Conservation (phyloP, 805 yeast genomes). For the Clavispora carvajalis region DNA sequence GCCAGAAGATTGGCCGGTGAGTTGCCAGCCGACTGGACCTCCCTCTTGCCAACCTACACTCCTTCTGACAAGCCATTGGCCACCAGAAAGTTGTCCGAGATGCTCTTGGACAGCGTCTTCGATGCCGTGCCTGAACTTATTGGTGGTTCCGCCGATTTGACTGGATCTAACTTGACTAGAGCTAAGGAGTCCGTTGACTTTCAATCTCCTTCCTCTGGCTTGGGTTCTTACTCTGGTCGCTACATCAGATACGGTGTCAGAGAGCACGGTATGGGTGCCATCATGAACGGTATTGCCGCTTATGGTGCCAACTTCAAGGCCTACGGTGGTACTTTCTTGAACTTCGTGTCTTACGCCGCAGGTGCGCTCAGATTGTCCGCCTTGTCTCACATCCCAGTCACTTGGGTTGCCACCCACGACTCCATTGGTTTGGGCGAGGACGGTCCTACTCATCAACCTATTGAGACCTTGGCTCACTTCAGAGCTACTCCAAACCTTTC, state of each 20-base stretch:
- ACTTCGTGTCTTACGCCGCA: conserved; percentile 79
- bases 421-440: conserved; percentile 90
- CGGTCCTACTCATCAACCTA: conserved; percentile 93
- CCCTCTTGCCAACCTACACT: conserved; percentile 71
- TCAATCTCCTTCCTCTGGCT: conserved; percentile 77
- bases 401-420: conserved; percentile 88
- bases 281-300: conserved; percentile 95
- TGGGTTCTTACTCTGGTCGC: conserved; percentile 88
- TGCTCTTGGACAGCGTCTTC: conserved; percentile 58
- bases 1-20: conserved; percentile 70
- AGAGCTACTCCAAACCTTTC: conserved; percentile 78
- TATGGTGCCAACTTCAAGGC: conserved; percentile 81
- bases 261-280: conserved; percentile 99
- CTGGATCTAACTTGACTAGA: conserved; percentile 94
- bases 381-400: conserved; percentile 74
- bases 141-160: conserved; percentile 98
- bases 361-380: conserved; percentile 87
- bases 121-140: conserved; percentile 76
- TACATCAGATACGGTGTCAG: conserved; percentile 97
- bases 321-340: conserved; percentile 96
- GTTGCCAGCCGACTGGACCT: conserved; percentile 80
- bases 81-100: conserved; percentile 90
- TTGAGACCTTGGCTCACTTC: conserved; percentile 80
- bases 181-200: conserved; percentile 79
- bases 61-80: conserved; percentile 81